These are phyloP conservation scores for Trichoderma atrobrunneum DNA, from an alignment of 2,329 filamentous ascomycete genomes.

Conservation along the genomic window DNA sequence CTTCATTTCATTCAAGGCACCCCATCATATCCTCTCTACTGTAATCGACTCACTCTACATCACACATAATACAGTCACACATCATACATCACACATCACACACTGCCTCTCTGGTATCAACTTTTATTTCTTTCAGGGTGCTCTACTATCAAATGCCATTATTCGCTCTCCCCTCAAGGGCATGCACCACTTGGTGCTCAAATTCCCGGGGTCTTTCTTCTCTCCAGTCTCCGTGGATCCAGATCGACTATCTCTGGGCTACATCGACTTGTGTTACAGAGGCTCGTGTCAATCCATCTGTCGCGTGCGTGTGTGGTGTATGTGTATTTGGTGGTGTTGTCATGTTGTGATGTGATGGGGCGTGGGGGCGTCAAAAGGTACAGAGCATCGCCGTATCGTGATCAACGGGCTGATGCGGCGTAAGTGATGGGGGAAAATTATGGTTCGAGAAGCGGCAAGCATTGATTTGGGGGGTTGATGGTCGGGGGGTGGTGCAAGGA, in stretches of 20 bases:
- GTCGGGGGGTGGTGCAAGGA: not conserved
- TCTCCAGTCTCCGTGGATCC: constrained; percentile 17
- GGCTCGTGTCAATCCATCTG: constrained; percentile 2
- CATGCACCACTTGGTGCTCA: constrained; percentile 19
- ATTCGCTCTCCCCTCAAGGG: constrained; percentile 7
- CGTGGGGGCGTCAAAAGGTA: not conserved
- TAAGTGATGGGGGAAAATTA: not conserved
- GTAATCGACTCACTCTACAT: not conserved
- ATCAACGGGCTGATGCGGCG: constrained; percentile 7
- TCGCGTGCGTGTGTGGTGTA: not conserved
- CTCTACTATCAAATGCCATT: constrained; percentile 13
- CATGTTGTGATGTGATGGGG: constrained; percentile 6
- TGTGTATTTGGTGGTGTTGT: not conserved
- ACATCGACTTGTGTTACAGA: constrained; percentile 5
- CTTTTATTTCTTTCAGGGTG: constrained; percentile 12
- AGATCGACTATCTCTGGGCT: constrained; percentile 6
- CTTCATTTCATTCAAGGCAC: too few species aligned
- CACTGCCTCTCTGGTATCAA: not conserved
- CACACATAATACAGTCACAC: too few species aligned
- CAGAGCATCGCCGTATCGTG: not conserved
- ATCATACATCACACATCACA: not conserved
- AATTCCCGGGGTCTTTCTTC: not conserved
- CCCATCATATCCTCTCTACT: not conserved
- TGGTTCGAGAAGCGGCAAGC: constrained; percentile 16
- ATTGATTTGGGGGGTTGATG: constrained; percentile 1